These are phyloP conservation scores for Mycena galericulata DNA, from an alignment of 768 basidiomycete genomes.

Conservation along the genomic window DNA sequence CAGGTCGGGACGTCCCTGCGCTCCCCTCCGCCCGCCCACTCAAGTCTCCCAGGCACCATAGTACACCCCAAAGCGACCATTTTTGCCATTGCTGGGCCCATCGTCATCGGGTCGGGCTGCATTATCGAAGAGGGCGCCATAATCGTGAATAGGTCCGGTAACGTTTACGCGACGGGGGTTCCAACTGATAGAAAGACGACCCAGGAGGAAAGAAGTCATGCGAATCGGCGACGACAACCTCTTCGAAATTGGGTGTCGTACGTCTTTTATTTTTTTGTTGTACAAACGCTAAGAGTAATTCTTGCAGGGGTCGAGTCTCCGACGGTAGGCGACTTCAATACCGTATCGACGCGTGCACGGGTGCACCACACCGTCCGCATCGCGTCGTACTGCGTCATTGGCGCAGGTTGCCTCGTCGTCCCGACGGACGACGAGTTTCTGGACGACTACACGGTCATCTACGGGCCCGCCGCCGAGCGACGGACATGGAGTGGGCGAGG, in stretches of 20 bases:
- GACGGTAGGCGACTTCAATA: constrained; percentile 87
- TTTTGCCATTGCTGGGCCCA: constrained; percentile 90
- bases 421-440: constrained; percentile 84
- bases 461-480: constrained; percentile 80
- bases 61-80: constrained; percentile 96
- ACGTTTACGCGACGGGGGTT: too few relatives aligned
- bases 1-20: constrained; percentile 57
- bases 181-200: too few relatives aligned
- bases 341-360: constrained; percentile 84
- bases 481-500: constrained; percentile 90
- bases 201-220: constrained; percentile 85
- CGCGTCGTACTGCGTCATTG: constrained; percentile 84
- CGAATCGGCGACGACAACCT: constrained; percentile 93
- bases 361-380: constrained; percentile 88
- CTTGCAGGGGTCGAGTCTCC: constrained; percentile 86
- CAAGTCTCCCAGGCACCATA: constrained; percentile 69
- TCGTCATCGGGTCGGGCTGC: constrained; percentile 88
- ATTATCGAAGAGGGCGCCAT: constrained; percentile 94
- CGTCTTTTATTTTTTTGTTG: constrained; percentile 46
- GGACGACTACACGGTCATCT: constrained; percentile 86
- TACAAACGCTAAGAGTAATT: not conserved
- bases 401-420: constrained; percentile 82
- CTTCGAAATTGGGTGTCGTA: constrained; percentile 95
- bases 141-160: constrained; percentile 91
- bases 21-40: not conserved